Conservation (phyloP, 202 grass and related monocot species). For the Eragrostis tef region DNA sequence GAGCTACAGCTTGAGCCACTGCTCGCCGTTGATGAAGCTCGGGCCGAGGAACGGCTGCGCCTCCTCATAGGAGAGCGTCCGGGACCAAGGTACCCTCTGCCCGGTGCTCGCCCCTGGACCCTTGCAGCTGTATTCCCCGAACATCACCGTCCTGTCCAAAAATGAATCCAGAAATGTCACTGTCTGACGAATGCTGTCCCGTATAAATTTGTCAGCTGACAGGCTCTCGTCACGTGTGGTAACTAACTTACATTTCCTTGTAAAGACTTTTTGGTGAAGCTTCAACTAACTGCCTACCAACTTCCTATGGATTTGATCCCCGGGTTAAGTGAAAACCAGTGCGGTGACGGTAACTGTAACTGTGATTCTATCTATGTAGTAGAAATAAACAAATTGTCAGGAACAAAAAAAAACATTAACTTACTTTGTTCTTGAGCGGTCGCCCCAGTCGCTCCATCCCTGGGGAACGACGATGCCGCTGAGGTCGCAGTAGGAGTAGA, state of each 20-base stretch:
- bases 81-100: slow-evolving; percentile 77
- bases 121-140: slow-evolving; percentile 76
- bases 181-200: neutral
- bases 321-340: neutral
- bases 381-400: neutral
- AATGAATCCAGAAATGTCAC: slow-evolving; percentile 4
- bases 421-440: slow-evolving; percentile 71
- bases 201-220: slow-evolving; percentile 22
- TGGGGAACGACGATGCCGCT: slow-evolving; percentile 79
- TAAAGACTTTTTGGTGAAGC: slow-evolving; percentile 42
- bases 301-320: neutral
- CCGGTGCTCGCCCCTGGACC: slow-evolving; percentile 68
- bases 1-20: slow-evolving; percentile 79
- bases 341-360: neutral
- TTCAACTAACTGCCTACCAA: neutral
- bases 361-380: neutral
- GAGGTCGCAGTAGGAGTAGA: slow-evolving; percentile 80
- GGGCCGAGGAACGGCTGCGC: slow-evolving; percentile 69
- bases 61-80: slow-evolving; percentile 73
- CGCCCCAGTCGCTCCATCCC: slow-evolving; percentile 92
- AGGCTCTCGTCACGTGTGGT: slow-evolving; percentile 24
- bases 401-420: neutral
- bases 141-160: slow-evolving; percentile 70
- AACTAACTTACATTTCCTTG: slow-evolving; percentile 36
- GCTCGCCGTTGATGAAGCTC: slow-evolving; percentile 72